Evolutionary conservation across 805 yeast species (phyloP).

Genomic region (Wickerhamiella sergipiensis): DNA sequence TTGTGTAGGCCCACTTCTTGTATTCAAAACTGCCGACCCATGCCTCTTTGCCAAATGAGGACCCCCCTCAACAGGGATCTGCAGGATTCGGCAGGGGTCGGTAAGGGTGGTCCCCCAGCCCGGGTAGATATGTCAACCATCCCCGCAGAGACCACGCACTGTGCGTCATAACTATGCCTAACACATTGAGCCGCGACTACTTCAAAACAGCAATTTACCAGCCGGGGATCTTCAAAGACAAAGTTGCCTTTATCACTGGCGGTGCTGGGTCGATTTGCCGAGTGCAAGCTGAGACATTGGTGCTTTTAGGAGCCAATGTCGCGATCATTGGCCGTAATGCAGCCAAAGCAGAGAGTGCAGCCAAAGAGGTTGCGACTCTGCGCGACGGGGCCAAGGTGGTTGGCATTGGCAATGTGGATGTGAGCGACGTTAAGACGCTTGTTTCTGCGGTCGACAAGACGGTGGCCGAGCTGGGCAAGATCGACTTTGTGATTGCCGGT

Average conservation of each 20-base stretch:
- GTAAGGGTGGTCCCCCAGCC: not conserved
- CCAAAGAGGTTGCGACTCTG: conserved; percentile 42
- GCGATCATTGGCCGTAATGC: conserved; percentile 67
- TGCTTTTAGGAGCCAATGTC: conserved; percentile 70
- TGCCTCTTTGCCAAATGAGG: too few relatives aligned
- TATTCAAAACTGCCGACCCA: too few relatives aligned
- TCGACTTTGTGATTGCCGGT: conserved; percentile 81
- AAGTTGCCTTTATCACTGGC: conserved; percentile 82
- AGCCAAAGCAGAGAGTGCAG: conserved; percentile 50
- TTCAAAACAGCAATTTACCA: conserved; percentile 24
- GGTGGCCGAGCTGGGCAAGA: conserved; percentile 51
- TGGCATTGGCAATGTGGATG: conserved; percentile 62
- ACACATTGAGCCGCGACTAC: conserved; percentile 12
- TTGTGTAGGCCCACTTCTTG: too few relatives aligned
- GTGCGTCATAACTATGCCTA: conserved; percentile 8
- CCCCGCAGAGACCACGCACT: not conserved
- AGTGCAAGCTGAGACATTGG: conserved; percentile 72
- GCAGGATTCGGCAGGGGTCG: not conserved
- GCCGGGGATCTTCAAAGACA: conserved; percentile 59
- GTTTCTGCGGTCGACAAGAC: conserved; percentile 49
- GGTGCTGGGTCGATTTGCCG: conserved; percentile 90
- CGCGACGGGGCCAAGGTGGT: conserved; percentile 52
- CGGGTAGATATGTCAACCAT: not conserved
- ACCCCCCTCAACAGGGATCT: too few relatives aligned
- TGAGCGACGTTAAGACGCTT: conserved; percentile 49